Base-by-base conservation (phyloP, 1,284 basidiomycete genomes). In the Hypsizygus ulmarius region DNA sequence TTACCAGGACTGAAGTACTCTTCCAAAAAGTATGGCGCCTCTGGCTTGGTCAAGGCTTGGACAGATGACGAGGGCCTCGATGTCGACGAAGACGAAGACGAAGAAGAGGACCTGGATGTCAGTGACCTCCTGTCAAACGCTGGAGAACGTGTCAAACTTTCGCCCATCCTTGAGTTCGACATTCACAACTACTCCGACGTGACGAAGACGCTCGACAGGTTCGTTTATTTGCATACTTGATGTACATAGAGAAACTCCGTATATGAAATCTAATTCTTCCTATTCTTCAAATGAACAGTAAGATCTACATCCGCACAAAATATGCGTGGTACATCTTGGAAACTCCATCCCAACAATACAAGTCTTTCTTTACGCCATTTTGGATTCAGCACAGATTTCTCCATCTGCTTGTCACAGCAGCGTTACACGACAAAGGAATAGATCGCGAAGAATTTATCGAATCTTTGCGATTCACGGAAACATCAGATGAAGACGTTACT, bases 311-410 rank as follows among this genome's bases (percentile, higher is more conserved):
- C 15, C 69, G 67, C 16, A 68, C 63, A 15, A 48, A 60, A 46
- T 60, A 45, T 59, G 81, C 82, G 0, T 86, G 83, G 83, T 86
- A 87, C 54, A 81, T 85, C 47, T 66, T 86, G 2, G 69, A 70
- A 9, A 49, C 51, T 2, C 82, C 83, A 0, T 71, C 75, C 0
- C 38, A 45, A 1, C 19, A 48, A 1, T 86, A 86, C 54, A 49
- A 45, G 2, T 59, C 65, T 0, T 71, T 71, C 47, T 83, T 72
- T 54, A 44, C 48, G 1, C 45, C 60, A 0, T 78, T 81, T 44
- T 80, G 75, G 71, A 61, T 70, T 10, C 65, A 67, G 36, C 79
- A 82, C 51, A 67, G 68, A 0, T 40, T 80, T 10, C 62, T 77
- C 1, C 75, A 82, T 54, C 57, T 75, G 5, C 48, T 80, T 1